Percentiles rank a stretch among this genome's conserved stretches.
These are phyloP conservation scores for Mycena leptocephala DNA, from an alignment of 768 basidiomycete species.

Conservation along the genomic window DNA sequence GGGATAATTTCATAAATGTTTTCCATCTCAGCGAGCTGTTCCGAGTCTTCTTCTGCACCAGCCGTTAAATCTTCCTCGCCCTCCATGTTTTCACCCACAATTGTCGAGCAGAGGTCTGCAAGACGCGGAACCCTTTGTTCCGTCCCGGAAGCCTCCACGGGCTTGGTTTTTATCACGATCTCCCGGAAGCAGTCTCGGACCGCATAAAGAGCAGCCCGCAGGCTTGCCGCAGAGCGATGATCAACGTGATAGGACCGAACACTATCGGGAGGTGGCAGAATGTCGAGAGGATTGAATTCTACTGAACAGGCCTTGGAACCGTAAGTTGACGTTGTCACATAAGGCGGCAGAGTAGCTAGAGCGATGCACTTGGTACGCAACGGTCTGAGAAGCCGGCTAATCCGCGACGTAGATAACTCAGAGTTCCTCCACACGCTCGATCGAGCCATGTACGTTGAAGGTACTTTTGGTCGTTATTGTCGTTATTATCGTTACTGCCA, in stretches of 20 bases:
- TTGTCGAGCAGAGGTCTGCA: slow-evolving; percentile 62
- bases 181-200: slow-evolving; percentile 73
- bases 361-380: slow-evolving; percentile 63
- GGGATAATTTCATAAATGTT: slow-evolving; percentile 70
- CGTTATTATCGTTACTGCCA: neutral
- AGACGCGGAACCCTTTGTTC: slow-evolving; percentile 51
- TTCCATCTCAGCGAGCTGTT: slow-evolving; percentile 49
- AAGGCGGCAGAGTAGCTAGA: slow-evolving; percentile 47
- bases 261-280: slow-evolving; percentile 57
- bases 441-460: neutral
- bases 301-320: slow-evolving; percentile 25
- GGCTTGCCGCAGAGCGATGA: slow-evolving; percentile 7
- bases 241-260: slow-evolving; percentile 41
- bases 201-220: slow-evolving; percentile 54
- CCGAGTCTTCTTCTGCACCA: slow-evolving; percentile 42
- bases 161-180: slow-evolving; percentile 57
- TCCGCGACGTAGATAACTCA: slow-evolving; percentile 55
- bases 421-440: neutral
- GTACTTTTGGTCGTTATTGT: neutral
- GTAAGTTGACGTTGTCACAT: slow-evolving; percentile 21
- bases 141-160: neutral
- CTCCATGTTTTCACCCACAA: slow-evolving; percentile 65
- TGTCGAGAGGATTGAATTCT: slow-evolving; percentile 14
- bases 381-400: slow-evolving; percentile 64
- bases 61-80: slow-evolving; percentile 39